Base-by-base conservation (phyloP, 2,329 filamentous ascomycete species). In the Ilyonectria mors-panacis region DNA sequence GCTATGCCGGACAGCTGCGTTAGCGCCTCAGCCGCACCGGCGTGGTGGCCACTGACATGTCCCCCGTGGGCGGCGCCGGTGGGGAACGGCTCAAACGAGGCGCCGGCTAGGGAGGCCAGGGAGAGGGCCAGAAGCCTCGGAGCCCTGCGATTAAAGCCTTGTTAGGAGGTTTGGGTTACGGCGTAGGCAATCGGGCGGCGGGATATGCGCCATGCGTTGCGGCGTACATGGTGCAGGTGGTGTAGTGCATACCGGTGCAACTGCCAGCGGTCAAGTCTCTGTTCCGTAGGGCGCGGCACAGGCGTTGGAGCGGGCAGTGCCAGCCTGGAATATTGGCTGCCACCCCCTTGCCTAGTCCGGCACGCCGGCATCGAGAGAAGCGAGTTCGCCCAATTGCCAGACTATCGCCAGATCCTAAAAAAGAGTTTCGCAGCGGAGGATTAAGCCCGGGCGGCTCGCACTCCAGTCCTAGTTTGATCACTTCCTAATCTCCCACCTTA, bases 21-120 rank as follows among this genome's bases (percentile, higher is more conserved):
- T 75, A 75, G 73, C 65, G 73, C 54, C 56, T 75, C 73, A 75
- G 73, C 73, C 73, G 73, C 73, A 75, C 62, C 62, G 58, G 47
- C 33, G 35, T 13, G 59, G 54, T 66, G 17, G 53, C 65, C 65
- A 67, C 58, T 74, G 39, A 55, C 47, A 50, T 53, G 61, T 57
- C 62, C 45, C 60, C 56, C 63, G 66, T 50, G 68, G 72, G 63
- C 65, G 63, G 39, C 62, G 37, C 51, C 10, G 33, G 50, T 72
- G 68, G 71, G 61, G 70, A 59, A 51, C 17, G 33, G 7, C 47
- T 47, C 57, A 58, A 51, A 58, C 44, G 45, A 44, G 54, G 54
- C 61, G 47, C 50, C 50, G 30, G 39, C 47, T 33, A 67, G 45
- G 69, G 56, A 54, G 23, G 23, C 23, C 23, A 26, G 23, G 23